Percentiles rank a stretch among this genome's conserved stretches.
These are phyloP conservation scores for Xylaria sp. DNA, from an alignment of 2,329 filamentous ascomycete genomes.

Conservation along the genomic window DNA sequence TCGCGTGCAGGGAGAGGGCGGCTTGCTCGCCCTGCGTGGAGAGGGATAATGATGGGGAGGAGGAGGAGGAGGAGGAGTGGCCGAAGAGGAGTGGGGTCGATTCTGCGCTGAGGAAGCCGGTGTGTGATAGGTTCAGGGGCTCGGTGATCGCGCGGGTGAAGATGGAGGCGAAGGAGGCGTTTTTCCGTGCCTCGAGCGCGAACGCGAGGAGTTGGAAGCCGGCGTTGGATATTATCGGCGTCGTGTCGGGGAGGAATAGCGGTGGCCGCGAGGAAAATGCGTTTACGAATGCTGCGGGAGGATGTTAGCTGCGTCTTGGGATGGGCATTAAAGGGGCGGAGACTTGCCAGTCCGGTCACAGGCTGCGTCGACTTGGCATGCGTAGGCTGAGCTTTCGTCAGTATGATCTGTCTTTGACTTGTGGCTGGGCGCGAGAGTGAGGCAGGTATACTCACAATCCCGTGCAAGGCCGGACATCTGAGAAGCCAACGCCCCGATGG, in stretches of 20 bases:
- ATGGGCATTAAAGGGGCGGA: background rate
- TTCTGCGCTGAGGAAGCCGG: constrained; percentile 2
- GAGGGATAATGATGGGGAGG: constrained; percentile 9
- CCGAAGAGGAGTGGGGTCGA: constrained; percentile 8
- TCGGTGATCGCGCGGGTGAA: constrained; percentile 12
- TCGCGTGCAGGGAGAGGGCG: constrained; percentile 24
- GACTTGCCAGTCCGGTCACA: constrained; percentile 7
- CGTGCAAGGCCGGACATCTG: constrained; percentile 31
- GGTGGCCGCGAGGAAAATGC: constrained; percentile 13
- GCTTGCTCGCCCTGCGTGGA: constrained; percentile 21
- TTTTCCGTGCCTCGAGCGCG: constrained; percentile 14
- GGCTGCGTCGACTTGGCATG: constrained; percentile 16
- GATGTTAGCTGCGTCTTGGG: background rate
- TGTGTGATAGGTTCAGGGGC: constrained; percentile 26
- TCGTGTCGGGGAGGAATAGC: constrained; percentile 29
- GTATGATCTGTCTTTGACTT: background rate
- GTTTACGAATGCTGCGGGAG: constrained; percentile 13
- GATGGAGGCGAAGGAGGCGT: constrained; percentile 1
- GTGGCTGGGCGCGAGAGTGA: background rate
- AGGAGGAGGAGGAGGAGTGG: constrained; percentile 12
- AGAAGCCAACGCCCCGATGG: constrained; percentile 26
- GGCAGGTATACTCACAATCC: constrained; percentile 16
- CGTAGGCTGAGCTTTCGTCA: constrained; percentile 2
- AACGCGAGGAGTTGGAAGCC: constrained; percentile 32
- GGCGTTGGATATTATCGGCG: constrained; percentile 30